Percentiles rank a stretch among this genome's conserved stretches.
These are phyloP conservation scores for Stagonosporopsis vannaccii DNA, from an alignment of 2,329 filamentous ascomycete species.

Conservation along the genomic window DNA sequence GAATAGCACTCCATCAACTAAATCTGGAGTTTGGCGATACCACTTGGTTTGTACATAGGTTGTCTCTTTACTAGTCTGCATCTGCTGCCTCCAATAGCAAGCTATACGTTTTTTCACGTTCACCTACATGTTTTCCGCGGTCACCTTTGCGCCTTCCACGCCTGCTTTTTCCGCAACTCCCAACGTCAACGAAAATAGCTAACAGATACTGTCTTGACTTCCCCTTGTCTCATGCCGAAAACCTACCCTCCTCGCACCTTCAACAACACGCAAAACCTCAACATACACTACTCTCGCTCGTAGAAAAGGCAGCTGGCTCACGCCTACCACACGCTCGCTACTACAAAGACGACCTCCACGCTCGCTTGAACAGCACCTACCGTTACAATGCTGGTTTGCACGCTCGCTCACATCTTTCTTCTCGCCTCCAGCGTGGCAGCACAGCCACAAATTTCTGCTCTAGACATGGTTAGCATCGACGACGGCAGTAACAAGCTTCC, in stretches of 20 bases:
- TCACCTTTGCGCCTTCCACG: neutral
- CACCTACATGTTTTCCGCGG: conserved; percentile 9
- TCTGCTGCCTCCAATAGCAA: conserved; percentile 17
- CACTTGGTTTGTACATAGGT: conserved; percentile 25
- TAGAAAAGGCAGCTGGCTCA: conserved; percentile 1
- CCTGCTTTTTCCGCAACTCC: neutral
- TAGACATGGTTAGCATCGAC: conserved; percentile 6
- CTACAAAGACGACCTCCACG: neutral
- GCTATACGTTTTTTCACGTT: conserved; percentile 1
- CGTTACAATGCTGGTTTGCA: neutral
- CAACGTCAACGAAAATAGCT: neutral
- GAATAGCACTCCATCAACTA: conserved; percentile 21
- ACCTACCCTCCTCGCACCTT: neutral
- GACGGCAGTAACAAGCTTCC: neutral
- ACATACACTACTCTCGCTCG: neutral
- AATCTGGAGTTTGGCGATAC: conserved; percentile 29
- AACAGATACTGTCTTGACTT: neutral
- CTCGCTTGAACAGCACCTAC: neutral
- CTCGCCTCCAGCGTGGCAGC: neutral
- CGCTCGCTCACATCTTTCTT: neutral
- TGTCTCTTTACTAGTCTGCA: conserved; percentile 11
- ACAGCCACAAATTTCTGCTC: conserved; percentile 5
- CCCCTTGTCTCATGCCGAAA: neutral
- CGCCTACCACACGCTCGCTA: neutral
- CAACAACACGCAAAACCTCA: neutral